Evolutionary conservation across 495 filamentous ascomycete species (phyloP).

Genomic region (Cryomyces minteri): DNA sequence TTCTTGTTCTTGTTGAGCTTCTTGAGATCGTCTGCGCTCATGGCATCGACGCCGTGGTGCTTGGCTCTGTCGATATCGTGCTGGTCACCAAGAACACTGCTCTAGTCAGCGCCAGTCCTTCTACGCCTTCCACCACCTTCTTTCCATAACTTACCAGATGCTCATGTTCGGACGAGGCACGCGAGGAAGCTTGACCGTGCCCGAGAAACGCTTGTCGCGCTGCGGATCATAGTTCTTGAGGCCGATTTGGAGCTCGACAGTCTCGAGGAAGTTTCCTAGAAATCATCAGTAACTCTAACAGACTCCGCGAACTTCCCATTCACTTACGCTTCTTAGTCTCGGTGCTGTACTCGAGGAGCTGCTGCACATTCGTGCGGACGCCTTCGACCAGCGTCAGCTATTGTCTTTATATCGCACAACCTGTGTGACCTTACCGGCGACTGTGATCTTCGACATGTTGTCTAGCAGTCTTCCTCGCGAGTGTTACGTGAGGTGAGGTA

Average conservation of each 20-base stretch:
- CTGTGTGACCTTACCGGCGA: conserved; percentile 3
- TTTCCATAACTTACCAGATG: conserved; percentile 48
- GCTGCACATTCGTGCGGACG: conserved; percentile 12
- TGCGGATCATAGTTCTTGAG: conserved; percentile 98
- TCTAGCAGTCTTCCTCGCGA: conserved; percentile 10
- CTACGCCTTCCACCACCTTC: background rate
- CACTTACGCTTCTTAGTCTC: conserved; percentile 87
- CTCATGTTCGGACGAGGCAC: conserved; percentile 86
- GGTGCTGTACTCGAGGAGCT: conserved; percentile 29
- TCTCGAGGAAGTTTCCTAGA: conserved; percentile 99
- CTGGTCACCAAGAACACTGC: conserved; percentile 92
- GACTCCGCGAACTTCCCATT: no score
- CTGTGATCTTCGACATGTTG: conserved; percentile 18
- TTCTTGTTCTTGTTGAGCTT: conserved; percentile 99
- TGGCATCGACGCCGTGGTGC: conserved; percentile 91
- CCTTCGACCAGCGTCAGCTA: background rate
- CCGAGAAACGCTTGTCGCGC: conserved; percentile 99
- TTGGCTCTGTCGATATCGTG: conserved; percentile 99
- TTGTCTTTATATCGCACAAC: no score
- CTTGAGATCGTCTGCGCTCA: conserved; percentile 96
- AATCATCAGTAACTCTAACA: no score
- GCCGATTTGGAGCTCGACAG: conserved; percentile 89
- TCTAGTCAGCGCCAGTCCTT: conserved; percentile 7
- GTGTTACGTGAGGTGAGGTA: no score
- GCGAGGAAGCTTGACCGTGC: conserved; percentile 83